These are phyloP conservation scores for Senna tora DNA, from an alignment of 306 rosid genomes.

Conservation along the genomic window DNA sequence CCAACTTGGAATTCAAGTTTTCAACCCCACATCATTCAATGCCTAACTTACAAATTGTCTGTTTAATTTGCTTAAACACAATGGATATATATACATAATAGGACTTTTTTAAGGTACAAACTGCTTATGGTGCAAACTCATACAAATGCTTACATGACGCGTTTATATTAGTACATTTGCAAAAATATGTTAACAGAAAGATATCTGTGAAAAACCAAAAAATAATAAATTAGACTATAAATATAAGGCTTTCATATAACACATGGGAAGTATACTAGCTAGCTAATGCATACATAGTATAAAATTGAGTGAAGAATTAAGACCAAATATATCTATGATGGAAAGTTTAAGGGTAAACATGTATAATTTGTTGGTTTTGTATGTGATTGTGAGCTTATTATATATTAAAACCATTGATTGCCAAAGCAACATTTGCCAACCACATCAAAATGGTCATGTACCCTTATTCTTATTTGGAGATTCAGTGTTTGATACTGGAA, in stretches of 20 bases:
- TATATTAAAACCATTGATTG: not conserved
- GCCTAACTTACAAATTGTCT: too few relatives aligned
- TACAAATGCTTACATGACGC: too few relatives aligned
- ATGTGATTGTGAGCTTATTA: not conserved
- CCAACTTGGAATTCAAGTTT: too few relatives aligned
- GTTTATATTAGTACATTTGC: too few relatives aligned
- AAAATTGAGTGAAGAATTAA: not conserved
- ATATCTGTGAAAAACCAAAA: too few relatives aligned
- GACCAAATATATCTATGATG: not conserved
- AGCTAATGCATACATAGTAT: not conserved
- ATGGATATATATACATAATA: too few relatives aligned
- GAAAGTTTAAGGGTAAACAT: not conserved
- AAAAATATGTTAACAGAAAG: too few relatives aligned
- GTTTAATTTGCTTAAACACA: too few relatives aligned
- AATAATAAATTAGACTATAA: too few relatives aligned
- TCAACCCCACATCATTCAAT: too few relatives aligned
- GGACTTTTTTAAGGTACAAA: too few relatives aligned
- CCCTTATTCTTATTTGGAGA: conserved; percentile 62
- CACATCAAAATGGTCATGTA: not conserved
- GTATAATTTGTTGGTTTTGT: not conserved
- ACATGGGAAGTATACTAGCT: not conserved
- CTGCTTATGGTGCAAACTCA: too few relatives aligned
- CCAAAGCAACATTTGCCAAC: conserved; percentile 1
- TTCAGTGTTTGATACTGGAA: conserved; percentile 54
- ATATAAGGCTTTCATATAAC: not conserved